Conservation (phyloP, 2,329 filamentous ascomycete species). For the Venturia effusa region DNA sequence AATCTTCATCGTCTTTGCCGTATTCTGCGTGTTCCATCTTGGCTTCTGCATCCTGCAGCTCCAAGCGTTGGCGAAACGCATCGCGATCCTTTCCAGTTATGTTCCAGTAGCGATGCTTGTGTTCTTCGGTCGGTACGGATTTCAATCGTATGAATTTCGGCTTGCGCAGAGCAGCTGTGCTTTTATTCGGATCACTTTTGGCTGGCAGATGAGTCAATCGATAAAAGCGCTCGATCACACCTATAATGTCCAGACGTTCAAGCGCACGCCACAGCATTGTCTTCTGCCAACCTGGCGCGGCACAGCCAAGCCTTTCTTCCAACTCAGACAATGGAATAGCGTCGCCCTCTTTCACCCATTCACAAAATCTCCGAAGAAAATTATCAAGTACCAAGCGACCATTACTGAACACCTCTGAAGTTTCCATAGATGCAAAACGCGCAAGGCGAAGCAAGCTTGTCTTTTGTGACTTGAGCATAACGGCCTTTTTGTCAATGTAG, state of each 20-base stretch:
- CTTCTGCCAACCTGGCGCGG: conserved; percentile 1
- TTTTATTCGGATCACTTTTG: background rate
- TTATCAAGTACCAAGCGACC: conserved; percentile 37
- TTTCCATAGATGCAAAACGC: conserved; percentile 9
- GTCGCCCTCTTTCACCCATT: conserved; percentile 37
- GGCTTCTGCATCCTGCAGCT: conserved; percentile 6
- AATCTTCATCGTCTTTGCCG: conserved; percentile 14
- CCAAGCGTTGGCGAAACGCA: conserved; percentile 4
- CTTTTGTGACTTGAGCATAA: conserved; percentile 24
- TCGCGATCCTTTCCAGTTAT: conserved; percentile 9
- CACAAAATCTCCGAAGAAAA: conserved; percentile 39
- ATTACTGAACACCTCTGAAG: conserved; percentile 17
- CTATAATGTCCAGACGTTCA: conserved; percentile 13
- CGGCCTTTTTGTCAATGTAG: conserved; percentile 47
- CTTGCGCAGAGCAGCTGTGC: background rate
- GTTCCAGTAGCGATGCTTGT: conserved; percentile 14
- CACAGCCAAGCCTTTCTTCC: conserved; percentile 35
- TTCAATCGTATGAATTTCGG: conserved; percentile 4
- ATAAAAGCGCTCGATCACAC: conserved; percentile 10
- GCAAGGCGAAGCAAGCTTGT: conserved; percentile 27
- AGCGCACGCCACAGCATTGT: conserved; percentile 11
- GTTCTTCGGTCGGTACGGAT: conserved; percentile 19
- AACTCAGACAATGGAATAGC: conserved; percentile 43
- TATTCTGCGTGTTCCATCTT: conserved; percentile 8
- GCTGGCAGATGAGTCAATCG: background rate